phyloP scores from a whole-genome alignment of 108 stramenopile genomes.

The Aurantiochytrium sp. region DNA sequence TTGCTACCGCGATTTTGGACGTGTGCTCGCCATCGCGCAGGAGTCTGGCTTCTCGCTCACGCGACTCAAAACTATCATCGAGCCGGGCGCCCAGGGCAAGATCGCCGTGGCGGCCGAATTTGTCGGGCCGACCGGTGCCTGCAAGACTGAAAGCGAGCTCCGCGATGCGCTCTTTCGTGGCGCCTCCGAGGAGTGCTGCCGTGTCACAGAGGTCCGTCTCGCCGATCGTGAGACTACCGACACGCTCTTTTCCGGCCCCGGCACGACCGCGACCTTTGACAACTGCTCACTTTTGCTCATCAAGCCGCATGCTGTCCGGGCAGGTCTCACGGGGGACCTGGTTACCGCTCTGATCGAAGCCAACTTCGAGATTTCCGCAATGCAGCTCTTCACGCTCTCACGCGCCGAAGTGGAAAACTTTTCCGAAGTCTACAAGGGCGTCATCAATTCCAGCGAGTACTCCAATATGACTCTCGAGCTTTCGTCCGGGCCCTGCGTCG shows the following conservation, averaged over 20 bases:
- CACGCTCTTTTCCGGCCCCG: neutral
- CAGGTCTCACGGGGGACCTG: constrained; percentile 51
- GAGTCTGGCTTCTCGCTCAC: neutral
- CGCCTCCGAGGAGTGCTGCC: neutral
- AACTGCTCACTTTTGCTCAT: constrained; percentile 64
- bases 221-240: neutral
- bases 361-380: constrained; percentile 61
- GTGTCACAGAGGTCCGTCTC: neutral
- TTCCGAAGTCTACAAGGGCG: constrained; percentile 65
- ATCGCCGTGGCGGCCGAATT: neutral
- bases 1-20: neutral
- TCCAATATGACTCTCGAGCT: neutral
- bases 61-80: neutral
- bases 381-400: constrained; percentile 56
- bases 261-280: constrained; percentile 63
- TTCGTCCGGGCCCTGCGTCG: constrained; percentile 13
- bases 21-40: neutral
- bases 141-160: neutral
- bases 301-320: constrained; percentile 67
- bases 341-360: constrained; percentile 48
- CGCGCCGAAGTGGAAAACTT: constrained; percentile 60
- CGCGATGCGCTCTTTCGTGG: neutral
- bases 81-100: neutral
- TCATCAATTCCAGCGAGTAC: constrained; percentile 10
- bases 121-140: neutral